Evolutionary conservation across 306 rosid genomes (phyloP).

Genomic region (Arachis hypogaea): DNA sequence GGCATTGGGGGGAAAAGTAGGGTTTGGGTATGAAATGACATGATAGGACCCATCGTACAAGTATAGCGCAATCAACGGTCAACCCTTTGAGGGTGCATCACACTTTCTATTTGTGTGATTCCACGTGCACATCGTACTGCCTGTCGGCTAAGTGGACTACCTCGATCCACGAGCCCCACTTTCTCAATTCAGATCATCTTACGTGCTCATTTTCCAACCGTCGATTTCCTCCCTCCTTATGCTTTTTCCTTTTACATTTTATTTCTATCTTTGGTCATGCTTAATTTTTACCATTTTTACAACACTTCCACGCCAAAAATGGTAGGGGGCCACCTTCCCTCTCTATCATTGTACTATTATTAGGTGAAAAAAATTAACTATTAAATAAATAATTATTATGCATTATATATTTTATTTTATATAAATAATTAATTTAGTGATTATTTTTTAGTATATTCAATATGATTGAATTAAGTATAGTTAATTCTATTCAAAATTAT

Average conservation of each 20-base stretch:
- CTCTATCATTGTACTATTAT: neutral
- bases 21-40: neutral
- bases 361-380: too few relatives aligned
- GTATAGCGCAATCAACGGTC: conserved; percentile 65
- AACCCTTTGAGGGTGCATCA: conserved; percentile 38
- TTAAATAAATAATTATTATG: too few relatives aligned
- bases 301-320: neutral
- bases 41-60: conserved; percentile 48
- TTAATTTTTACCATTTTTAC: neutral
- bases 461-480: too few relatives aligned
- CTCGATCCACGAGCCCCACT: neutral
- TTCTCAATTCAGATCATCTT: neutral
- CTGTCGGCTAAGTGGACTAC: conserved; percentile 49
- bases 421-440: too few relatives aligned
- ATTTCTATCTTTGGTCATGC: neutral
- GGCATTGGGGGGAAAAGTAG: too few relatives aligned
- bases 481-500: too few relatives aligned
- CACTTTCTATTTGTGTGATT: conserved; percentile 39
- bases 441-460: too few relatives aligned
- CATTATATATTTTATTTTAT: too few relatives aligned
- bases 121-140: conserved; percentile 47
- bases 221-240: neutral
- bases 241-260: neutral
- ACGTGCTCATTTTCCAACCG: conserved; percentile 22
- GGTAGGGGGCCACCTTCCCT: neutral